Evolutionary conservation across 2,329 filamentous ascomycete genomes (phyloP).

Genomic region (Periconia sp.): DNA sequence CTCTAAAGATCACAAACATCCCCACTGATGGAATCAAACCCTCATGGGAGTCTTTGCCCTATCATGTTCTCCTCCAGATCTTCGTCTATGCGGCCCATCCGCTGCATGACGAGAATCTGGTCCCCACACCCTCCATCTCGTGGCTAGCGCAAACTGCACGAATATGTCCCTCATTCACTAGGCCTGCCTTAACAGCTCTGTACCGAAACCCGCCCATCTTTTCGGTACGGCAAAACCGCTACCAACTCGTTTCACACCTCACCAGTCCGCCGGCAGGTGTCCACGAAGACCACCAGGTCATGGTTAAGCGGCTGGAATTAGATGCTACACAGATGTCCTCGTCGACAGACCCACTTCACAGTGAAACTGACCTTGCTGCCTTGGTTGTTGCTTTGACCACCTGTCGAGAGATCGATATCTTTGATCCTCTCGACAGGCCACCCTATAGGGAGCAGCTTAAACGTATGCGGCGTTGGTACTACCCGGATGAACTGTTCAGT

Average conservation of each 20-base stretch:
- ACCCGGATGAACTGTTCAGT: conserved; percentile 69
- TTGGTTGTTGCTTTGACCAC: conserved; percentile 70
- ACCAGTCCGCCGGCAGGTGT: conserved; percentile 50
- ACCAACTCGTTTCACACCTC: conserved; percentile 59
- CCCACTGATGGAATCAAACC: conserved; percentile 34
- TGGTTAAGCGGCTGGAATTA: conserved; percentile 72
- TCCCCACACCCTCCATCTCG: conserved; percentile 52
- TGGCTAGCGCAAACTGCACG: conserved; percentile 72
- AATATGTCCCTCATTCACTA: conserved; percentile 67
- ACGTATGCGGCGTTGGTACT: conserved; percentile 67
- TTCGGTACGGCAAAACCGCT: conserved; percentile 54
- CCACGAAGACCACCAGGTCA: conserved; percentile 68
- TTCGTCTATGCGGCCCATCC: conserved; percentile 71
- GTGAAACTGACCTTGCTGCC: conserved; percentile 61
- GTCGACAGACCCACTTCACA: conserved; percentile 60
- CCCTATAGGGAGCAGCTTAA: conserved; percentile 67
- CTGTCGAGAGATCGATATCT: conserved; percentile 73
- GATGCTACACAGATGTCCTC: conserved; percentile 66
- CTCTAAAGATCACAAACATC: conserved; percentile 16
- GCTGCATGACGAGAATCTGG: conserved; percentile 56
- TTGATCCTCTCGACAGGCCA: conserved; percentile 70
- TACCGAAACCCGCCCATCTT: conserved; percentile 73
- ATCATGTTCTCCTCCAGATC: conserved; percentile 71
- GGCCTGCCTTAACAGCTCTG: conserved; percentile 75
- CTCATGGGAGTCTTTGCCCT: conserved; percentile 59